These are phyloP conservation scores for Corchorus capsularis DNA, from an alignment of 345 rosid species.

Conservation along the genomic window DNA sequence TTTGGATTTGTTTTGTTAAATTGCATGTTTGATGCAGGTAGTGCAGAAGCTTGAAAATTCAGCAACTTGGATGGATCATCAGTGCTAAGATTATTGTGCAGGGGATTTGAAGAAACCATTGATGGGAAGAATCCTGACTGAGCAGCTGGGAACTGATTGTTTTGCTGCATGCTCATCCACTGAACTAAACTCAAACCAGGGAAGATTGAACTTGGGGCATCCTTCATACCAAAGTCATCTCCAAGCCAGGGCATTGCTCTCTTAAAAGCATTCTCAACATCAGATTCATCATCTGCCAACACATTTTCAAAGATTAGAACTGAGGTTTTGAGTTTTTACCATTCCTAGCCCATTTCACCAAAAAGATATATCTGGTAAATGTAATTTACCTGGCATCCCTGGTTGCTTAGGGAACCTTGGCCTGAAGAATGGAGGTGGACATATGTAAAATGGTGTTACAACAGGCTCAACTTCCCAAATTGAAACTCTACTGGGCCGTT, in stretches of 20 bases:
- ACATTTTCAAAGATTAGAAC: constrained; percentile 21
- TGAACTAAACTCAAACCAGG: constrained; percentile 93
- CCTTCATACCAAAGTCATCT: constrained; percentile 91
- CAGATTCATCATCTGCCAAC: constrained; percentile 80
- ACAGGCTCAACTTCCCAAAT: constrained; percentile 97
- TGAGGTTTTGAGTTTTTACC: not conserved
- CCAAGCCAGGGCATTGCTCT: constrained; percentile 97
- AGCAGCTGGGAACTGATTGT: constrained; percentile 64
- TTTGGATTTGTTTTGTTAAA: constrained; percentile 63
- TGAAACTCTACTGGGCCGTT: constrained; percentile 84
- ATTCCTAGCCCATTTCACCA: not conserved
- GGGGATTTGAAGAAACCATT: constrained; percentile 45
- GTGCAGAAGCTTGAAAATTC: constrained; percentile 72
- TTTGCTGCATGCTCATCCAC: constrained; percentile 99
- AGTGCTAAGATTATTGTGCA: constrained; percentile 58
- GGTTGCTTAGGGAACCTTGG: constrained; percentile 86
- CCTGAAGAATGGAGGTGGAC: constrained; percentile 96
- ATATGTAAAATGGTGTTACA: constrained; percentile 87
- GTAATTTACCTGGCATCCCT: constrained; percentile 74
- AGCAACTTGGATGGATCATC: constrained; percentile 82
- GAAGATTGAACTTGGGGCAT: constrained; percentile 66
- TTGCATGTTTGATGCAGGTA: constrained; percentile 56
- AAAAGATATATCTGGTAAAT: not conserved
- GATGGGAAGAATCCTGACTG: constrained; percentile 68
- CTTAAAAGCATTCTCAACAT: constrained; percentile 84